phyloP scores from a whole-genome alignment of 2,329 filamentous ascomycete species.

The Ceratocystis papillata region DNA sequence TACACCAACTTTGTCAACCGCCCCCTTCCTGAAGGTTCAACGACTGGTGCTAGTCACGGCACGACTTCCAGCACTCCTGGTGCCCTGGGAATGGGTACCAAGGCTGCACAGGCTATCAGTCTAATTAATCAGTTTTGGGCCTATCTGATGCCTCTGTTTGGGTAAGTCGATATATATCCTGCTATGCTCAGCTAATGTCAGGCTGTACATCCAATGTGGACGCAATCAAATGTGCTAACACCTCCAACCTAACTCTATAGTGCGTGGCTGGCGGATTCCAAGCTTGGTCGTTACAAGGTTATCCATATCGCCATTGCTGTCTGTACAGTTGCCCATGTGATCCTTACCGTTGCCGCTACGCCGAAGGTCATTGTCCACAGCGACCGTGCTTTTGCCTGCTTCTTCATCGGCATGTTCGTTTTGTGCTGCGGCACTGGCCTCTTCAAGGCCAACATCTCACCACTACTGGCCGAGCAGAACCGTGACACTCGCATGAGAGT shows the following conservation, averaged over 20 bases:
- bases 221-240: conserved; percentile 4
- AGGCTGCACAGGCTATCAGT: conserved; percentile 40
- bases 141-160: conserved; percentile 48
- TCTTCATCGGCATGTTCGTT: conserved; percentile 52
- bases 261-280: conserved; percentile 54
- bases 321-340: conserved; percentile 54
- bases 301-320: conserved; percentile 57
- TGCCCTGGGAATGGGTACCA: conserved; percentile 49
- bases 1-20: conserved; percentile 58
- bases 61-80: conserved; percentile 34
- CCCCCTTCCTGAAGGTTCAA: conserved; percentile 43
- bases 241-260: conserved; percentile 27
- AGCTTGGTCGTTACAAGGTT: conserved; percentile 61
- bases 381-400: conserved; percentile 50
- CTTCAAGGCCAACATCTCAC: conserved; percentile 71
- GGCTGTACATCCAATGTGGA: neutral
- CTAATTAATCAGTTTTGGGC: conserved; percentile 52
- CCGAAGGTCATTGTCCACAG: conserved; percentile 50
- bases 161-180: conserved; percentile 32
- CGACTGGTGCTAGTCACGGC: conserved; percentile 39
- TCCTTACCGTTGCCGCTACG: conserved; percentile 55
- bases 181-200: neutral
- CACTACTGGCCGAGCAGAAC: conserved; percentile 61
- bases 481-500: conserved; percentile 48
- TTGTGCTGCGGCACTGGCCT: conserved; percentile 59